Evolutionary conservation across 208 protist genomes (phyloP), one percentile per base, ranked within the genome.

Genomic region (Trypanosoma mega): DNA sequence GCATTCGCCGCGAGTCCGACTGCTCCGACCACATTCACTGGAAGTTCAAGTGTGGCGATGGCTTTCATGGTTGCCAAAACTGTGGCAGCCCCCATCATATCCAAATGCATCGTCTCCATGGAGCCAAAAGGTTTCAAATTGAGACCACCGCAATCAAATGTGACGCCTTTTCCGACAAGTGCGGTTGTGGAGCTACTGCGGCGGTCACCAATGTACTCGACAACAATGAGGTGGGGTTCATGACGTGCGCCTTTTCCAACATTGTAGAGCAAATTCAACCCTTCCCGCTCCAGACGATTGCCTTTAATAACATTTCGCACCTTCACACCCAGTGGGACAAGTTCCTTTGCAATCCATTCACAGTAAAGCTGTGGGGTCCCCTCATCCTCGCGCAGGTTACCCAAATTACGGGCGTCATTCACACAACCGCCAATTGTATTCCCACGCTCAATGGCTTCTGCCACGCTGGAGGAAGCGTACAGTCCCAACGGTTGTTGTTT

Each of bases 91-190:
- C 93, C 93, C 76, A 92, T 93, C 91, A 97, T 97, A 59, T 97
- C 93, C 31, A 76, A 80, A 71, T 97, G 90, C 93, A 97, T 97
- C 44, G 83, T 87, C 68, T 91, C 83, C 93, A 97, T 97, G 20
- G 82, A 82, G 0, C 75, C 84, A 63, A 68, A 86, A 24, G 93
- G 91, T 64, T 97, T 97, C 23, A 97, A 31, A 59, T 87, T 91
- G 29, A 97, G 78, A 34, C 93, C 93, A 27, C 93, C 93, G 61
- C 74, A 88, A 73, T 97, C 93, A 58, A 94, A 97, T 9, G 89
- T 96, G 47, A 97, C 87, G 37, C 91, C 93, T 57, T 97, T 97
- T 18, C 93, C 93, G 3, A 96, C 88, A 7, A 92, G 57, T 33
- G 78, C 83, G 16, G 78, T 85, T 27, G 76, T 66, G 5, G 71